Base-by-base conservation (phyloP, 140 eudicot species). In the Stevia rebaudiana region DNA sequence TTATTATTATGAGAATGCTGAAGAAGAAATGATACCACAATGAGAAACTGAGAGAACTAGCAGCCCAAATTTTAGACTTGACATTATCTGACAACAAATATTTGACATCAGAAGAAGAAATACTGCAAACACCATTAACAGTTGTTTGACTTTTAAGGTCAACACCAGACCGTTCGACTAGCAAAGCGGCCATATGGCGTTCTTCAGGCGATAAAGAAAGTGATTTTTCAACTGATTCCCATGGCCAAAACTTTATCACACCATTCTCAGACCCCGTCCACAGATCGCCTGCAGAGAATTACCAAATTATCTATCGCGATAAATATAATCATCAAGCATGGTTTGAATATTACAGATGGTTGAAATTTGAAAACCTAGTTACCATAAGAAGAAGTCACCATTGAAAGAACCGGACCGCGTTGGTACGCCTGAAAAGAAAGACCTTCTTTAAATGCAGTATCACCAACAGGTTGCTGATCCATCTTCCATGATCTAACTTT, bases 221-320 rank as follows among this genome's bases (percentile, higher is more conserved):
- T 51, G 97, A 94, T 66, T 94, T 94, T 71, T 88, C 99, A 23
- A 94, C 68, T 4, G 97, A 60, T 73, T 94, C 99, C 95, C 95
- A 88, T 63, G 99, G 94, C 97, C 99, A 94, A n/a, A 88, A 78
- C 76, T 83, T 88, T 77, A 94, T 85, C 37, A 53, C 60, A 36
- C 99, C 99, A 18, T 84, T 84, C 73, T 94, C 99, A n/a, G 82
- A 79, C 37, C 99, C 97, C 3, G 95, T 56, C 97, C 99, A 94
- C 65, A 94, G 56, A 68, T 94, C 99, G 72, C 98, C 98, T 92
- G 74, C 60, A 73, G 30, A 67, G 48, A 65, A n/a, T n/a, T n/a
- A n/a, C n/a, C n/a, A n/a, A n/a, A n/a, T n/a, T n/a, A n/a, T n/a
- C n/a, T n/a, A n/a, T n/a, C n/a, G n/a, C n/a, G n/a, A n/a, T n/a